phyloP scores from a whole-genome alignment of 1,284 basidiomycete species.

The Farysia itapuensis region DNA sequence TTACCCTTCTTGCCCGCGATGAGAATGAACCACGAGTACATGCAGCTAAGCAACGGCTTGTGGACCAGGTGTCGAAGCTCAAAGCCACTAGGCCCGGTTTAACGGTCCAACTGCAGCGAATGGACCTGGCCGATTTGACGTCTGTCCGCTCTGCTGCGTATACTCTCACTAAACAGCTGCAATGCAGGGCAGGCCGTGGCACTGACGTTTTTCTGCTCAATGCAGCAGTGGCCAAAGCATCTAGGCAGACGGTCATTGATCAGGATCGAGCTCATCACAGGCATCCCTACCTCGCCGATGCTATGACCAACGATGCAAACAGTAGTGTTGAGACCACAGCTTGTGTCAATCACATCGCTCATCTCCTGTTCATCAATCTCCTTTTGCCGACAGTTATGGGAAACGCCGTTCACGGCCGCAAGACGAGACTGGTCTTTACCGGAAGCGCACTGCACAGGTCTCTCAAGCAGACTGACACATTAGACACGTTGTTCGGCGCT shows the following conservation, averaged over 20 bases:
- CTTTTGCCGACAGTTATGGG: slow-evolving; percentile 13
- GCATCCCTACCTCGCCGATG: slow-evolving; percentile 6
- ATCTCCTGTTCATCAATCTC: slow-evolving; percentile 28
- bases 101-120: slow-evolving; percentile 3
- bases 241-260: slow-evolving; percentile 8
- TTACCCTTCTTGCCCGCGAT: slow-evolving; percentile 20
- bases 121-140: slow-evolving; percentile 23
- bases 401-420: slow-evolving; percentile 13
- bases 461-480: slow-evolving; percentile 11
- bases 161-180: slow-evolving; percentile 7
- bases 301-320: slow-evolving; percentile 5
- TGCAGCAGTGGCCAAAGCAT: slow-evolving; percentile 29
- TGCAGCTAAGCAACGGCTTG: slow-evolving; percentile 4
- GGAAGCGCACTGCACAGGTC: slow-evolving; percentile 30
- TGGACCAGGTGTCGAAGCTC: slow-evolving; percentile 2
- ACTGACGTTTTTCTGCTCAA: slow-evolving; percentile 35
- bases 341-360: slow-evolving; percentile 36
- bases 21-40: slow-evolving; percentile 1
- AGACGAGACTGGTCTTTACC: slow-evolving; percentile 38
- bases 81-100: neutral
- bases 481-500: slow-evolving; percentile 11
- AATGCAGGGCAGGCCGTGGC: neutral
- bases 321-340: slow-evolving; percentile 28
- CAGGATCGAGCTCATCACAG: slow-evolving; percentile 3
- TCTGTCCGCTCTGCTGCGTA: slow-evolving; percentile 29